These are phyloP conservation scores for Chlorella sp. DNA, from an alignment of 139 green algal genomes.

Conservation along the genomic window DNA sequence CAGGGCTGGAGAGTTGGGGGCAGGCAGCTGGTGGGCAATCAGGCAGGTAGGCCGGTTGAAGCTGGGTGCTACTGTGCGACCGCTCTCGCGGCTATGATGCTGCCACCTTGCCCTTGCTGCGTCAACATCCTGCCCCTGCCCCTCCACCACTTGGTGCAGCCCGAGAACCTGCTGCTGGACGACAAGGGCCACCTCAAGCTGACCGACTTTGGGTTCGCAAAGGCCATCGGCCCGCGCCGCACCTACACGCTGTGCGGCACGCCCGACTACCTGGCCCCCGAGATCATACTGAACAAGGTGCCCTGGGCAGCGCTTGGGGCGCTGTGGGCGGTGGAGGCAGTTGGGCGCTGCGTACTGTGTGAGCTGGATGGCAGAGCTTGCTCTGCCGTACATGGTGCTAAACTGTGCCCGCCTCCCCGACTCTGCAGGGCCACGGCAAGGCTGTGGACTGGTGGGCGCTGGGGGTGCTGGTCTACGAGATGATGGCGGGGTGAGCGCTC, in stretches of 20 bases:
- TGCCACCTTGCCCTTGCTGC: too few relatives aligned
- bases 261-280: conserved; percentile 80
- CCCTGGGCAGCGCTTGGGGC: background rate
- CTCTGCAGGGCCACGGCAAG: conserved; percentile 32
- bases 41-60: background rate
- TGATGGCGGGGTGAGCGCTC: conserved; percentile 58
- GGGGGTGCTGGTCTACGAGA: conserved; percentile 71
- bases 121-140: too few relatives aligned
- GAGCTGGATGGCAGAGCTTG: background rate
- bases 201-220: conserved; percentile 93
- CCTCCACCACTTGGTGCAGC: conserved; percentile 36
- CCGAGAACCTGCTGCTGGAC: conserved; percentile 91
- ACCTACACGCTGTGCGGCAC: conserved; percentile 83
- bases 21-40: background rate
- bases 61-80: too few relatives aligned
- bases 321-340: background rate
- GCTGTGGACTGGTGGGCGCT: conserved; percentile 83
- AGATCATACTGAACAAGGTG: conserved; percentile 56
- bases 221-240: conserved; percentile 40
- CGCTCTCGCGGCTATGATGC: too few relatives aligned
- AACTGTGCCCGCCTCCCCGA: background rate
- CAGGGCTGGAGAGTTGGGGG: too few relatives aligned
- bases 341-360: background rate
- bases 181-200: conserved; percentile 85
- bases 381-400: too few relatives aligned